Base-by-base conservation (phyloP, 345 rosid species). In the Cardamine chenopodiifolia region DNA sequence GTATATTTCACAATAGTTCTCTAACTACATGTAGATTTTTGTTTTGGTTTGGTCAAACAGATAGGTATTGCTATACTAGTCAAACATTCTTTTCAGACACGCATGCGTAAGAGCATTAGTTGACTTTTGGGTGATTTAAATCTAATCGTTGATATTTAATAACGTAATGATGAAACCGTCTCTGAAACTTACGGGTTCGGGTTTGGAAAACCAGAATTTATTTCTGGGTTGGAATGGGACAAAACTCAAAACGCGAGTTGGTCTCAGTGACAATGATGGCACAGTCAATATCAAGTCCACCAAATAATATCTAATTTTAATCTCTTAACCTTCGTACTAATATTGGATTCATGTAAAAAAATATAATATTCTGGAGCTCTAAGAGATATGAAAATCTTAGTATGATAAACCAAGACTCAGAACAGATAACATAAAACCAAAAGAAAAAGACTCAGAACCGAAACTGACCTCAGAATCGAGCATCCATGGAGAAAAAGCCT, bases 401-500 rank as follows among this genome's bases (percentile, higher is more conserved):
- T 6, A 50, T 56, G n/a, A 54, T 54, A 8, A 40, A 40, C 2
- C 20, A 20, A 23, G 47, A n/a, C 31, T 56, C 49, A 32, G 42
- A 23, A 15, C 5, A 42, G 19, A 44, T 40, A 40, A 40, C 45
- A 40, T 12, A 40, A 5, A 44, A 15, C 2, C 2, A 13, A 39
- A 39, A 13, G 6, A 13, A 39, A 39, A 39, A 39, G 23, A 15
- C 22, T 55, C 57, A 54, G 49, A 31, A 19, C 6, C 19, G 19
- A 56, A 44, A 73, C 78, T 66, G 66, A 74, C 78, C 72, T 66
- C 2, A 74, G 18, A 74, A 66, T 26, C 45, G 18, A 62, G 70
- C 47, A 62, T 62, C 66, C 70, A 69, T 69, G 63, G 40, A 61
- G 74, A 42, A 53, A 19, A 59, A 59, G 26, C 45, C 17, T 19